These are phyloP conservation scores for Epicoccum nigrum DNA, from an alignment of 2,329 filamentous ascomycete genomes.

Conservation along the genomic window DNA sequence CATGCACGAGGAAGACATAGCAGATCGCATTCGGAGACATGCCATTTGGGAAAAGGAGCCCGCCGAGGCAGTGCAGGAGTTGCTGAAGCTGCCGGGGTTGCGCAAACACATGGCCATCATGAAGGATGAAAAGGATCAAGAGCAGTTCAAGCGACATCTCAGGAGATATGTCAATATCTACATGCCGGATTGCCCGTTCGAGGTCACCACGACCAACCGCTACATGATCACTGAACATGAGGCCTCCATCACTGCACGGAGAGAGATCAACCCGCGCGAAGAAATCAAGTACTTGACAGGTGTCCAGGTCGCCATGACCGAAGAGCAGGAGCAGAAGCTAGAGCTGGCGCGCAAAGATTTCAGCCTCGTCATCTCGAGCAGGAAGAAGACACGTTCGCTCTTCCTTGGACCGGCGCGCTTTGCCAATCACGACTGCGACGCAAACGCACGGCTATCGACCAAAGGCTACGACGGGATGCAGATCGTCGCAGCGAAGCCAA, in stretches of 20 bases:
- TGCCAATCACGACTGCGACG: conserved; percentile 94
- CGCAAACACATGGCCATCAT: conserved; percentile 72
- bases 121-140: conserved; percentile 77
- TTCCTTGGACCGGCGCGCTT: conserved; percentile 96
- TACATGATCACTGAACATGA: conserved; percentile 93
- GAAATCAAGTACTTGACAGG: conserved; percentile 89
- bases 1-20: conserved; percentile 69
- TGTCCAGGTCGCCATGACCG: conserved; percentile 89
- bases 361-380: conserved; percentile 91
- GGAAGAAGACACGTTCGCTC: conserved; percentile 86
- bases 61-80: conserved; percentile 70
- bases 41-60: conserved; percentile 78
- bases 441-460: conserved; percentile 87
- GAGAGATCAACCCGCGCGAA: conserved; percentile 79
- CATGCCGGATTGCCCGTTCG: conserved; percentile 90
- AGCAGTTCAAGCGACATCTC: conserved; percentile 84
- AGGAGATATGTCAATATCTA: conserved; percentile 93
- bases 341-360: conserved; percentile 88
- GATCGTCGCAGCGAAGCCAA: conserved; percentile 82
- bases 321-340: conserved; percentile 84
- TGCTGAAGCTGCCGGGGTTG: conserved; percentile 76
- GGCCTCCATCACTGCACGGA: conserved; percentile 82
- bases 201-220: conserved; percentile 90
- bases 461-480: conserved; percentile 86
- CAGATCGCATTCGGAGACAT: conserved; percentile 65